Base-by-base conservation (phyloP, 1,284 basidiomycete genomes). In the Pterula multifida region DNA sequence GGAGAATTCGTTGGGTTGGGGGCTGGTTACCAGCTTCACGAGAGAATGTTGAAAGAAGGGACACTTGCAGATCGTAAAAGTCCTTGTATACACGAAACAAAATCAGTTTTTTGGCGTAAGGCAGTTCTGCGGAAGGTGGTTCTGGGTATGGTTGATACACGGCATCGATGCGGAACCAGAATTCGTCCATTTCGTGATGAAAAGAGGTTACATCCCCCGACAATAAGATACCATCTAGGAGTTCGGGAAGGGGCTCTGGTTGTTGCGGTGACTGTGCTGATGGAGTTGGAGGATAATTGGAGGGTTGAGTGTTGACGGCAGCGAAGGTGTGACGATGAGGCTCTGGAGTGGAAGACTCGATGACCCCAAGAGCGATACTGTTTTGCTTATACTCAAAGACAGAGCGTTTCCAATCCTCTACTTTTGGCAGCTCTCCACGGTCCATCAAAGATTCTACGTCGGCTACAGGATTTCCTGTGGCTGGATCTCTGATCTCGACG, bases 361-460 rank as follows among this genome's bases (percentile, higher is more conserved):
- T 78, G 44, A 90, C 83, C 24, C 96, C 96, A 2, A 98, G 78
- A 1, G 93, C 79, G 60, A 98, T 98, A 61, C 90, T 92, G 61
- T 87, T 93, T 57, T 92, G 90, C 68, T 97, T 98, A 73, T 98
- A 98, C 57, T 79, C 87, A 52, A 93, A 81, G 70, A 97, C 91
- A 49, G 90, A 87, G 61, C 85, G 84, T 65, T 98, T 98, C 96
- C 96, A 99, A 56, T 98, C 94, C 63, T 98, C 95, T 12, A 98
- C 93, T 56, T 83, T 85, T 21, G 96, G 96, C 12, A 98, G 75
- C 53, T 87, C 83, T 19, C 90, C 90, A 23, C 77, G 76, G 59
- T 90, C 81, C 64, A 96, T 91, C 53, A 96, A 74, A 21, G 77
- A 72, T 23, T 82, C 77, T 3, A 95, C 75, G 55, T 92, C 84